Base-by-base conservation (phyloP, 805 yeast genomes). In the Hanseniaspora osmophila region DNA sequence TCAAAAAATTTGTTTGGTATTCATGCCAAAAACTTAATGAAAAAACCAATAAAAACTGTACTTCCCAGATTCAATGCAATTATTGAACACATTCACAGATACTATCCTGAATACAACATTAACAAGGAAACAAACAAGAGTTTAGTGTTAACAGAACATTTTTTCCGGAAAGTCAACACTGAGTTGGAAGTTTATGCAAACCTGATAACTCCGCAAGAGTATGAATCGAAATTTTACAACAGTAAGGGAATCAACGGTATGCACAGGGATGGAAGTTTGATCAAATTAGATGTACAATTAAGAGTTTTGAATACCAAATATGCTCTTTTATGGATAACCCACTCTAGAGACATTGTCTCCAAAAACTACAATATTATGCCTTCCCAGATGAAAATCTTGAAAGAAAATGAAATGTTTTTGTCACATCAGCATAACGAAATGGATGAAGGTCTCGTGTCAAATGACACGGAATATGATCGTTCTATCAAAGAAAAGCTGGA, bases 61-160 rank as follows among this genome's bases (percentile, higher is more conserved):
- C 67, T 86, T 22, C 94, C 94, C 6, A 64, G 70, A 15, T 85
- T 86, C 54, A 57, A 71, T 2, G 60, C 62, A 13, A 55, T 67
- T 6, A 57, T 69, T 43, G 50, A 54, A 5, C 59, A 54, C 38
- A 59, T 66, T 17, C 43, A 44, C 13, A 48, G 43, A 6, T 65
- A 70, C 30, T 66, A 67, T 51, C 67, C 71, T 27, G 55, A 63
- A 16, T 49, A 74, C 49, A 62, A 58, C 47, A 56, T 69, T 2
- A 52, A 54, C 13, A 50, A 63, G 30, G 75, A 81, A 0, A 51
- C 49, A 33, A 61, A 59, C 44, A 59, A 49, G 48, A 96, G 96
- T 1, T 63, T 84, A 43, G 95, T 88, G 0, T 65, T 88, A 11
- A 94, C 96, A 0, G 97, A 88, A 60, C 96, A 87, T 62, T 81